phyloP scores from a whole-genome alignment of 176 grass and related monocot species.

The Typha latifolia region DNA sequence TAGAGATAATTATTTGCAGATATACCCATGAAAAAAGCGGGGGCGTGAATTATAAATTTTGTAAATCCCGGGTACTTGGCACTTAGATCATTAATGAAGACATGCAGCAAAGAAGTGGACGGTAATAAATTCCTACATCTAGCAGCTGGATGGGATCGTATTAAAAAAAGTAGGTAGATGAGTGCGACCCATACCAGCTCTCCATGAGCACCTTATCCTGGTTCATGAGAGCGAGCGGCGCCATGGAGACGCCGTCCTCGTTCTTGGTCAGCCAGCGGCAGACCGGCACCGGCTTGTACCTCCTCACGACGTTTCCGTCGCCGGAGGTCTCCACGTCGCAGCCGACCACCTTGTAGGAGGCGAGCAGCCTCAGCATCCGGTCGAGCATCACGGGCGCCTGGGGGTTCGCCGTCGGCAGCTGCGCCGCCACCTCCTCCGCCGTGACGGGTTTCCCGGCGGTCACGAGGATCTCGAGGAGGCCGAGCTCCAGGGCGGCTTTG shows the following conservation, averaged over 20 bases:
- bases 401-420: conserved; percentile 38
- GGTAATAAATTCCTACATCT: too few relatives aligned
- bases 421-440: conserved; percentile 42
- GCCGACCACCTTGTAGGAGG: conserved; percentile 51
- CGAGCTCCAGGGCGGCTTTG: conserved; percentile 84
- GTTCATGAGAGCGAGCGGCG: conserved; percentile 72
- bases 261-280: conserved; percentile 87
- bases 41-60: too few relatives aligned
- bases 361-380: conserved; percentile 75
- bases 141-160: too few relatives aligned
- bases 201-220: conserved; percentile 97
- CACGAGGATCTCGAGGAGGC: conserved; percentile 55
- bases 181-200: conserved; percentile 45
- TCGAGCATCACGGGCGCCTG: conserved; percentile 66
- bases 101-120: too few relatives aligned
- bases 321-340: conserved; percentile 39
- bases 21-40: too few relatives aligned
- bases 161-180: too few relatives aligned
- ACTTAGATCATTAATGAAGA: too few relatives aligned
- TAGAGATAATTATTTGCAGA: too few relatives aligned
- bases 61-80: too few relatives aligned
- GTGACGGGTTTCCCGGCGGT: conserved; percentile 12
- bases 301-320: conserved; percentile 31
- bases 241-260: conserved; percentile 88
- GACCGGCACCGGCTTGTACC: conserved; percentile 41